These are phyloP conservation scores for Debaryomyces sp. DNA, from an alignment of 1,139 yeast genomes.

Conservation along the genomic window DNA sequence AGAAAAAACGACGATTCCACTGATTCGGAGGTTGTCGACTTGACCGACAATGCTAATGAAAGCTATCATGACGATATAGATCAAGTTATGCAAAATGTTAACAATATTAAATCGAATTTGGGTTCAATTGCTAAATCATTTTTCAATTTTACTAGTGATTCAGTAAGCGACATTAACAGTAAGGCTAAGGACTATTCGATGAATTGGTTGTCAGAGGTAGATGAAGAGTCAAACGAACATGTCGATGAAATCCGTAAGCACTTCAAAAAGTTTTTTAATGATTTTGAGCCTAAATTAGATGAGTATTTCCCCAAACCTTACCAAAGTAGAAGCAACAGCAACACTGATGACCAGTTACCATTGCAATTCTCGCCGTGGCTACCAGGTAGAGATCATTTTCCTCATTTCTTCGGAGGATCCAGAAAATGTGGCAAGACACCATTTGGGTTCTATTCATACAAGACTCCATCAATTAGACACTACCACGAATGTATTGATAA, in stretches of 20 bases:
- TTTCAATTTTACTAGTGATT: conserved; percentile 27
- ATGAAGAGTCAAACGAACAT: conserved; percentile 8
- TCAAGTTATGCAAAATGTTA: conserved; percentile 20
- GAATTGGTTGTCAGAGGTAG: conserved; percentile 20
- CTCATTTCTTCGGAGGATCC: conserved; percentile 14
- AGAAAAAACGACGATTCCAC: conserved; percentile 6
- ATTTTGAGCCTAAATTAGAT: conserved; percentile 6
- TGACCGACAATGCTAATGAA: conserved; percentile 2
- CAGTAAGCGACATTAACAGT: conserved; percentile 27
- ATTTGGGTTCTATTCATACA: conserved; percentile 57
- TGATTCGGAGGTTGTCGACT: conserved; percentile 1
- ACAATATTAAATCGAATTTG: conserved; percentile 21
- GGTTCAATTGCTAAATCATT: conserved; percentile 19
- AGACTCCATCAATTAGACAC: conserved; percentile 62
- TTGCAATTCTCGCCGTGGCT: conserved; percentile 2
- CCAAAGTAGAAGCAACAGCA: conserved; percentile 12
- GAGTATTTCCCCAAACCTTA: conserved; percentile 13
- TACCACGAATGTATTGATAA: conserved; percentile 64
- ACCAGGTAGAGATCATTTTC: conserved; percentile 9
- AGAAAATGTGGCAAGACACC: conserved; percentile 29
- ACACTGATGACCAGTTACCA: conserved; percentile 8
- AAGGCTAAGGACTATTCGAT: conserved; percentile 23
- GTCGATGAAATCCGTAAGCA: conserved; percentile 8
- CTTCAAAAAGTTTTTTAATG: conserved; percentile 9
- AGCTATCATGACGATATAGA: conserved; percentile 18